phyloP scores from a whole-genome alignment of 1,139 yeast genomes.

The Yamadazyma jaroonii region DNA sequence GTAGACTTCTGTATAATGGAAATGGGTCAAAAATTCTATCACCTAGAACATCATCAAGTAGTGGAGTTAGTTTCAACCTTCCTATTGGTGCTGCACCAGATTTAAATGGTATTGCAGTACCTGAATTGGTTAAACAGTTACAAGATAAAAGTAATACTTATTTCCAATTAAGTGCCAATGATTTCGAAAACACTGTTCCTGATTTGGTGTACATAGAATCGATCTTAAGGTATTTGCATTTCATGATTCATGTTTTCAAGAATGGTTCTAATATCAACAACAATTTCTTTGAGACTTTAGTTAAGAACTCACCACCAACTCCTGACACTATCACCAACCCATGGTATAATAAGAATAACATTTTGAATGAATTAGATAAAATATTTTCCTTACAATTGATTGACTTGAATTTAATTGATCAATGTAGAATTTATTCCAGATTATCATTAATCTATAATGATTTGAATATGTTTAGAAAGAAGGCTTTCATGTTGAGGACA shows the following conservation, averaged over 20 bases:
- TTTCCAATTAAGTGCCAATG: constrained; percentile 59
- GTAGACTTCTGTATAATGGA: not conserved
- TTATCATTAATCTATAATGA: constrained; percentile 65
- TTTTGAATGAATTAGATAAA: constrained; percentile 50
- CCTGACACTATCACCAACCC: constrained; percentile 12
- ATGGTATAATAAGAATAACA: constrained; percentile 35
- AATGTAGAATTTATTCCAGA: constrained; percentile 60
- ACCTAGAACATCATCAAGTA: constrained; percentile 33
- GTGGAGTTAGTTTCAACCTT: constrained; percentile 18
- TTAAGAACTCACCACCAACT: constrained; percentile 14
- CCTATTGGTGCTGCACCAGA: constrained; percentile 20
- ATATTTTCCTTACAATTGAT: constrained; percentile 36
- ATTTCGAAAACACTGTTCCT: constrained; percentile 76
- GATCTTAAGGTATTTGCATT: constrained; percentile 58
- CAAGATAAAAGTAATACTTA: constrained; percentile 48
- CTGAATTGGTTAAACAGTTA: constrained; percentile 50
- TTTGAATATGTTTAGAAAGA: constrained; percentile 62
- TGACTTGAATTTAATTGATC: constrained; percentile 50
- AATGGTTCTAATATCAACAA: constrained; percentile 48
- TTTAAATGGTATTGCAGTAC: constrained; percentile 25
- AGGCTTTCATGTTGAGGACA: constrained; percentile 65
- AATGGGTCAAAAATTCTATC: constrained; percentile 15
- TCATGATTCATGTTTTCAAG: constrained; percentile 54
- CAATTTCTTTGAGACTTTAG: constrained; percentile 35
- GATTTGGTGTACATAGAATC: constrained; percentile 77